phyloP scores from a whole-genome alignment of 2,329 filamentous ascomycete genomes.

The Curvularia eragrostidis region DNA sequence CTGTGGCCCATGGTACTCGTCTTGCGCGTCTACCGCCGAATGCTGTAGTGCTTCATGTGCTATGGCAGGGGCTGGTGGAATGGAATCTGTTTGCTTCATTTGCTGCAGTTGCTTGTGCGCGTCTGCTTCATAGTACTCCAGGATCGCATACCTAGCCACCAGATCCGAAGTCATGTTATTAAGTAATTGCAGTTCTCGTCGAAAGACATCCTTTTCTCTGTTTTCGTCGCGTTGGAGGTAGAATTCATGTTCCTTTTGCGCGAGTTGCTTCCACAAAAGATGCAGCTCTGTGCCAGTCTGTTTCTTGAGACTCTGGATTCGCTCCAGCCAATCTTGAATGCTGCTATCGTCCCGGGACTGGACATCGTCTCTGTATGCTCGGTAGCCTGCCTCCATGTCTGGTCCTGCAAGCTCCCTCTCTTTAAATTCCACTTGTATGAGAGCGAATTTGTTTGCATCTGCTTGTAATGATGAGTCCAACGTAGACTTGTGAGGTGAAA shows the following conservation, averaged over 20 bases:
- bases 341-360: conserved; percentile 14
- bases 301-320: conserved; percentile 18
- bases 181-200: conserved; percentile 27
- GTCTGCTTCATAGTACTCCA: conserved; percentile 26
- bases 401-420: conserved; percentile 25
- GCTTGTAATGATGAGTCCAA: background rate
- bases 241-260: conserved; percentile 25
- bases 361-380: conserved; percentile 23
- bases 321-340: conserved; percentile 25
- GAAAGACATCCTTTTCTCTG: conserved; percentile 20
- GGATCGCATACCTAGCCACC: conserved; percentile 15
- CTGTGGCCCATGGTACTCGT: conserved; percentile 6
- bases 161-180: conserved; percentile 20
- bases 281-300: conserved; percentile 18
- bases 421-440: conserved; percentile 23
- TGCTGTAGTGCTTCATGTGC: background rate
- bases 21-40: background rate
- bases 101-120: conserved; percentile 25
- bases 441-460: conserved; percentile 12
- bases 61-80: background rate
- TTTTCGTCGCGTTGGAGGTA: conserved; percentile 22
- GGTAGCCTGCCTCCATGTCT: conserved; percentile 23
- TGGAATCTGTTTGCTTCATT: conserved; percentile 9
- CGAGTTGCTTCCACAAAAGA: conserved; percentile 25
- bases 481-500: conserved; percentile 1